Conservation (phyloP, 192 early-diverging fungal species). For the Gigaspora rosea region DNA sequence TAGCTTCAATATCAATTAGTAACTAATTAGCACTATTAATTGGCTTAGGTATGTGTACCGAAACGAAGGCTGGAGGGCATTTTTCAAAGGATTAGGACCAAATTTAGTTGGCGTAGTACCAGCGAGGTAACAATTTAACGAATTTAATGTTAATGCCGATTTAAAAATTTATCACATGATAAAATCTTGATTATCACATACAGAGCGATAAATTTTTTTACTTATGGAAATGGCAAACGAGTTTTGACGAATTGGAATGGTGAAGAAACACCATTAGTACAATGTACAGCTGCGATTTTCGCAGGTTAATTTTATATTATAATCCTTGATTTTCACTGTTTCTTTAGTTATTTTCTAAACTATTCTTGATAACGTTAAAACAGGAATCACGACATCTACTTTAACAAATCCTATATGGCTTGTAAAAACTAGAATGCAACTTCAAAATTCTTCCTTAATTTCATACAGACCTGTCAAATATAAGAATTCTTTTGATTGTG, state of each 20-base stretch:
- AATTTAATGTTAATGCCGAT: no score
- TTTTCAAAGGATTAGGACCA: conserved; percentile 95
- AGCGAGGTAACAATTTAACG: conserved; percentile 57
- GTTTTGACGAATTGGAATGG: conserved; percentile 72
- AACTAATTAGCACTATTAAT: not conserved
- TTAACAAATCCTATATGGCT: conserved; percentile 98
- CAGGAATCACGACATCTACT: conserved; percentile 71
- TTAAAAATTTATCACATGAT: no score
- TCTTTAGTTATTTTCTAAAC: not conserved
- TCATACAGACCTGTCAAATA: conserved; percentile 47
- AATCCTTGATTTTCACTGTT: not conserved
- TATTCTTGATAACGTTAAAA: not conserved
- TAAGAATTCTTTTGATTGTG: conserved; percentile 79
- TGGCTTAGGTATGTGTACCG: conserved; percentile 58
- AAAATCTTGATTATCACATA: not conserved
- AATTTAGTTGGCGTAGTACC: conserved; percentile 93
- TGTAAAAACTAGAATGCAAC: conserved; percentile 94
- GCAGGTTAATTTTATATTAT: conserved; percentile 51
- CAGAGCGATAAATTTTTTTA: conserved; percentile 91
- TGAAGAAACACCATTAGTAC: conserved; percentile 78
- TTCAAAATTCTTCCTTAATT: conserved; percentile 54
- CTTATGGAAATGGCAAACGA: conserved; percentile 89
- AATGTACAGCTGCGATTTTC: conserved; percentile 74
- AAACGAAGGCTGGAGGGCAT: conserved; percentile 78
- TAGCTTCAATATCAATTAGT: no score